Base-by-base conservation (phyloP, 2,329 filamentous ascomycete genomes). In the Hypomyces perniciosus region DNA sequence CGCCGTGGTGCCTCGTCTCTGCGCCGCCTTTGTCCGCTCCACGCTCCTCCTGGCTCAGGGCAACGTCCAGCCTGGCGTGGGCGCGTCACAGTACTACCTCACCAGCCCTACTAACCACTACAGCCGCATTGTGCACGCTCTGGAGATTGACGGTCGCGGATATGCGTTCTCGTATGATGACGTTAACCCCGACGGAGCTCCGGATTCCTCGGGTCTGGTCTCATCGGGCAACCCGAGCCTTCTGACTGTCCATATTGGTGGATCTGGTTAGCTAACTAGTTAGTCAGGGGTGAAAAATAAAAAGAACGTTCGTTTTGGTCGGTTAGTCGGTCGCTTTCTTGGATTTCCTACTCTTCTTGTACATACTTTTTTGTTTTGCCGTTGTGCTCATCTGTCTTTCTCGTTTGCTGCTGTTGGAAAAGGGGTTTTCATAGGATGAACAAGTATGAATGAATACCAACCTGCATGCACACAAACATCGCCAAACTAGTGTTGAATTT, bases 81-180 rank as follows among this genome's bases (percentile, higher is more conserved):
- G 57, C 4, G 54, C 64, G 0, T 54, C 57, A n/a, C 51, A 52
- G 28, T 80, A 79, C 64, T 80, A 81, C 61, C 64, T 61, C 2
- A 52, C 29, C n/a, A 56, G 65, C 42, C 70, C 74, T 0, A 75
- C 73, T 8, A 73, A 67, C 58, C 81, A 85, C 61, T 86, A 84
- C 61, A 70, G 78, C 30, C 71, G 79, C 7, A 70, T 86, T 37
- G 73, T 86, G 2, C 84, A 86, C 64, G 65, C 73, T 35, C 72
- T 79, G 45, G 80, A 84, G 66, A 61, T 75, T 4, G 81, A 85
- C 61, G 75, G 76, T 1, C 68, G 72, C 41, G 84, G 84, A 0
- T 87, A 87, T 61, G 78, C 80, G 0, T 87, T 86, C 60, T 74
- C 84, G 0, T 87, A 85, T 57, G 84, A 87, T 59, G 84, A 87